Percentiles rank a stretch among this genome's conserved stretches.
Evolutionary conservation across 192 early-diverging fungal genomes (phyloP).

Genomic region (Umbelopsis vinacea): DNA sequence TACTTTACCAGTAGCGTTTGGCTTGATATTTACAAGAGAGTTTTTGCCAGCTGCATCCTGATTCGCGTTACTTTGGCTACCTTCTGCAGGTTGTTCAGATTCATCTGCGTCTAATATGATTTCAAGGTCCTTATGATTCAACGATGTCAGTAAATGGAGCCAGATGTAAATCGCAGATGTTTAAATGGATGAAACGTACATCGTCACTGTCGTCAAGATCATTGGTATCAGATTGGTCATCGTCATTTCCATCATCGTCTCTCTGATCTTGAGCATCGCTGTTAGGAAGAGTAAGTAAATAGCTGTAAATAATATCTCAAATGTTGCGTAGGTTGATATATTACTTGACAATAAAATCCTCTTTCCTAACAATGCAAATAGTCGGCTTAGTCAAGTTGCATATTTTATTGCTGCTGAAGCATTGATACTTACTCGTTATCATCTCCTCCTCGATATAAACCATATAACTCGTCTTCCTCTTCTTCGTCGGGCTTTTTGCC

Average conservation of each 20-base stretch:
- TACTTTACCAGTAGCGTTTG: slow-evolving; percentile 40
- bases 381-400: neutral
- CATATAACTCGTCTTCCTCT: slow-evolving; percentile 7
- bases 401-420: neutral
- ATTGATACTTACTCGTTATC: neutral
- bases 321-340: neutral
- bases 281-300: no score
- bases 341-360: slow-evolving; percentile 10
- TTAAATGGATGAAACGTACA: slow-evolving; percentile 41
- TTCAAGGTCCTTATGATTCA: slow-evolving; percentile 62
- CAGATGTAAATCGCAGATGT: neutral
- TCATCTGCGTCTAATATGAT: slow-evolving; percentile 70
- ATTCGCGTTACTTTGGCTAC: slow-evolving; percentile 3
- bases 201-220: slow-evolving; percentile 68
- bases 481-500: slow-evolving; percentile 17
- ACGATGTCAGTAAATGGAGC: slow-evolving; percentile 7
- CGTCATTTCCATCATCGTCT: slow-evolving; percentile 28
- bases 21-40: slow-evolving; percentile 55
- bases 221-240: slow-evolving; percentile 44
- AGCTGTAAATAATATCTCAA: neutral
- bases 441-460: slow-evolving; percentile 12
- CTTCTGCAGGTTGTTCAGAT: slow-evolving; percentile 31
- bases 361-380: neutral
- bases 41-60: slow-evolving; percentile 6
- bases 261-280: slow-evolving; percentile 29